A percentile compares a stretch with the other conserved stretches of the same genome.
phyloP scores from a whole-genome alignment of 306 rosid genomes.

The Dryas drummondii region DNA sequence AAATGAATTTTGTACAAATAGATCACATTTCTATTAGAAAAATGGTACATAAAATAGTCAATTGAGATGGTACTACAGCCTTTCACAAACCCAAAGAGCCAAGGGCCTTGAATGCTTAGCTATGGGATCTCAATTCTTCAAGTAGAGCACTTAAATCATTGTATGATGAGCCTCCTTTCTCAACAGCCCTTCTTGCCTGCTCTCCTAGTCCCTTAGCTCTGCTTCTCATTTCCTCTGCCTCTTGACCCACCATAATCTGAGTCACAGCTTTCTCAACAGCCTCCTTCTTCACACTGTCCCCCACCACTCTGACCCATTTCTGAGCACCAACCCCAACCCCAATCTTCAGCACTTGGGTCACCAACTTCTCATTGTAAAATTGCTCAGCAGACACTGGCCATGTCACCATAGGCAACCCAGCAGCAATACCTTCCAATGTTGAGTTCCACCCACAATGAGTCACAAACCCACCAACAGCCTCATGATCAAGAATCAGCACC shows the following conservation, averaged over 20 bases:
- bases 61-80: too few species aligned
- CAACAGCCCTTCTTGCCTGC: slow-evolving; percentile 27
- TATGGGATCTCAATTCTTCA: slow-evolving; percentile 6
- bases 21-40: too few species aligned
- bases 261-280: slow-evolving; percentile 35
- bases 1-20: too few species aligned
- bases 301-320: slow-evolving; percentile 20
- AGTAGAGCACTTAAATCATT: slow-evolving; percentile 1
- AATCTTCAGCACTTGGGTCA: slow-evolving; percentile 28
- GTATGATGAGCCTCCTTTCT: slow-evolving; percentile 9
- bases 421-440: slow-evolving; percentile 36
- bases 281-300: slow-evolving; percentile 32
- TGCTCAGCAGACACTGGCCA: slow-evolving; percentile 45
- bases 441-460: slow-evolving; percentile 59
- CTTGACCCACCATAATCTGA: slow-evolving; percentile 39
- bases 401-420: slow-evolving; percentile 45
- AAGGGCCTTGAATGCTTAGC: background rate
- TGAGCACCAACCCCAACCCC: slow-evolving; percentile 36
- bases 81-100: too few species aligned
- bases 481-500: slow-evolving; percentile 41
- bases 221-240: slow-evolving; percentile 35
- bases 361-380: slow-evolving; percentile 44
- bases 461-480: slow-evolving; percentile 40
- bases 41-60: too few species aligned
- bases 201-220: slow-evolving; percentile 22